phyloP scores from a whole-genome alignment of 2,329 filamentous ascomycete species.

The Aureobasidium sp. region DNA sequence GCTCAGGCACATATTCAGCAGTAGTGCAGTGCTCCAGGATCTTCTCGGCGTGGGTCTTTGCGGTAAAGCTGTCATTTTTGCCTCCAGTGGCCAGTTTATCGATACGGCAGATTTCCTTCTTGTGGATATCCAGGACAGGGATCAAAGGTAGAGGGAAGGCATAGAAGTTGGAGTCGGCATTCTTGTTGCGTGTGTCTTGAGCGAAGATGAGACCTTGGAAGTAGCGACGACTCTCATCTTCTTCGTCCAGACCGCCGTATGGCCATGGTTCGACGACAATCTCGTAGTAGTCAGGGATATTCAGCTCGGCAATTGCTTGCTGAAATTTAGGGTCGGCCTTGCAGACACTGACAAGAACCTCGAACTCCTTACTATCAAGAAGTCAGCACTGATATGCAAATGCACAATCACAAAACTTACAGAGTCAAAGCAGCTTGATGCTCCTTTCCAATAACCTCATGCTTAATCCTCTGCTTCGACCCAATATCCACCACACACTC shows the following conservation, averaged over 20 bases:
- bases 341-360: slow-evolving; percentile 40
- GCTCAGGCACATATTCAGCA: slow-evolving; percentile 41
- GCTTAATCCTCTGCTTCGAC: slow-evolving; percentile 17
- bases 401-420: slow-evolving; percentile 13
- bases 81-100: slow-evolving; percentile 25
- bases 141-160: slow-evolving; percentile 24
- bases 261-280: slow-evolving; percentile 26
- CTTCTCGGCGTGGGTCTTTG: slow-evolving; percentile 29
- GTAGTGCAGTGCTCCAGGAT: slow-evolving; percentile 41
- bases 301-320: slow-evolving; percentile 21
- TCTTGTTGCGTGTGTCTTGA: slow-evolving; percentile 31
- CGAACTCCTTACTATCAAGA: slow-evolving; percentile 32
- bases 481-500: slow-evolving; percentile 39
- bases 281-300: slow-evolving; percentile 22
- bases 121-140: slow-evolving; percentile 23
- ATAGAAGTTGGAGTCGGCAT: slow-evolving; percentile 29
- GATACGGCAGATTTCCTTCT: slow-evolving; percentile 29
- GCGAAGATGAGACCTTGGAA: slow-evolving; percentile 26
- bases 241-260: slow-evolving; percentile 22
- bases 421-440: slow-evolving; percentile 21
- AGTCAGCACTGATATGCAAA: background rate
- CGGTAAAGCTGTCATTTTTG: slow-evolving; percentile 24
- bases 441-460: slow-evolving; percentile 23
- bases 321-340: slow-evolving; percentile 34
- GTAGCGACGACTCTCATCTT: slow-evolving; percentile 22